Conservation (phyloP, 768 basidiomycete genomes). For the Saitozyma podzolica region DNA sequence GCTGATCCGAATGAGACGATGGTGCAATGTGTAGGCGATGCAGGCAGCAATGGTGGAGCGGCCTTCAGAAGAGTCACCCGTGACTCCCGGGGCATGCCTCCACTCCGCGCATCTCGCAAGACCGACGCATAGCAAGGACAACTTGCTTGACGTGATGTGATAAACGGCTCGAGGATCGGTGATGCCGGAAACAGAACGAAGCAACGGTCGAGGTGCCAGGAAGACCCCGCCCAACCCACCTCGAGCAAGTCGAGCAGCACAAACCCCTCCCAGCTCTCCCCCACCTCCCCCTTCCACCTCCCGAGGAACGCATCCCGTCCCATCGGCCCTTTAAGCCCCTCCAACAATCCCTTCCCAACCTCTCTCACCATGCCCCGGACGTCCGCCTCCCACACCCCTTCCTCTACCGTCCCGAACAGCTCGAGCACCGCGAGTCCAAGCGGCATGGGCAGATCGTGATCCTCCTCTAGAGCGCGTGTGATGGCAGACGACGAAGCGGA, state of each 20-base stretch:
- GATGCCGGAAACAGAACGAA: no score
- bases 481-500: constrained; percentile 48
- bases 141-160: no score
- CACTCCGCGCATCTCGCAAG: no score
- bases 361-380: constrained; percentile 62
- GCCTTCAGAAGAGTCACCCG: no score
- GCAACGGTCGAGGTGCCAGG: no score
- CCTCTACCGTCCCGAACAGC: constrained; percentile 70
- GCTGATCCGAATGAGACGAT: neutral
- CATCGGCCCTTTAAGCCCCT: constrained; percentile 60
- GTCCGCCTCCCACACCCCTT: constrained; percentile 58
- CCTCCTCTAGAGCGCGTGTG: constrained; percentile 63
- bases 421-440: constrained; percentile 70
- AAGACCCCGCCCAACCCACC: constrained; percentile 54
- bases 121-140: no score
- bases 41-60: no score
- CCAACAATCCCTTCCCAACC: constrained; percentile 73
- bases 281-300: constrained; percentile 72
- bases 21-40: neutral
- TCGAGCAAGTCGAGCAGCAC: constrained; percentile 69
- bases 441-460: constrained; percentile 67
- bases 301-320: constrained; percentile 58
- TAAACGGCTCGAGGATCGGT: no score
- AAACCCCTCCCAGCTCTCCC: constrained; percentile 68
- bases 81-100: no score